A percentile compares a stretch with the other conserved stretches of the same genome.
These are phyloP conservation scores for Diutina sp. DNA, from an alignment of 1,139 yeast genomes.

Conservation along the genomic window DNA sequence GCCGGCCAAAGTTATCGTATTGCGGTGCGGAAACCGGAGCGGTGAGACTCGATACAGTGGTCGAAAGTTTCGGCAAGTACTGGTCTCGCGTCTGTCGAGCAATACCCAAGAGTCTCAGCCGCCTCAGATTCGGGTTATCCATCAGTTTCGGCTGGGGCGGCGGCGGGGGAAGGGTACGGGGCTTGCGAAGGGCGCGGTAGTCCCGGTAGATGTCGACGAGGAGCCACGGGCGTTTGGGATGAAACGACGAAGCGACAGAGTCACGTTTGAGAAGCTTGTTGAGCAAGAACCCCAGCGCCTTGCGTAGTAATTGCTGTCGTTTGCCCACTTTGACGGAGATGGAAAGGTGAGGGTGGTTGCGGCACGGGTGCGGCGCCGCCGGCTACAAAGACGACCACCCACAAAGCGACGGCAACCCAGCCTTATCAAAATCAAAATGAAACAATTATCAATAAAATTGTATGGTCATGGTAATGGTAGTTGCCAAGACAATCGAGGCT, in stretches of 20 bases:
- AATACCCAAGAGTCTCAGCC: constrained; percentile 31
- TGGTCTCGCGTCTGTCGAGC: constrained; percentile 45
- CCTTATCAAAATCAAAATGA: too few species aligned
- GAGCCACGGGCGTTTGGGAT: constrained; percentile 8
- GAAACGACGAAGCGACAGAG: constrained; percentile 4
- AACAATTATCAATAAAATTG: too few species aligned
- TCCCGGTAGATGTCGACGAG: constrained; percentile 14
- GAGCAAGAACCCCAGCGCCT: constrained; percentile 12
- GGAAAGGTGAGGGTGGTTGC: background rate
- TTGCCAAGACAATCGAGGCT: too few species aligned
- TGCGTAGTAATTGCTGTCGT: constrained; percentile 6
- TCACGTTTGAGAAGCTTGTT: constrained; percentile 8
- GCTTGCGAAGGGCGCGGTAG: constrained; percentile 10
- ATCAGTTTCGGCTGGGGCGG: constrained; percentile 4
- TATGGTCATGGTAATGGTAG: too few species aligned
- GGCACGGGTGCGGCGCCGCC: background rate
- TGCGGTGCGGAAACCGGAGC: constrained; percentile 25
- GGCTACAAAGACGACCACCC: background rate
- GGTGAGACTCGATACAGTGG: constrained; percentile 36
- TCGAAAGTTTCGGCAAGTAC: constrained; percentile 40
- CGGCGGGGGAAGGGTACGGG: constrained; percentile 5
- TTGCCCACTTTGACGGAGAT: constrained; percentile 4
- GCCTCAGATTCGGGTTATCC: constrained; percentile 9
- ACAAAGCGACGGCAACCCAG: too few species aligned
- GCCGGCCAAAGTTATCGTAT: constrained; percentile 20